Conservation (phyloP, 371 early-diverging fungal genomes). For the Actinomucor elegans region DNA sequence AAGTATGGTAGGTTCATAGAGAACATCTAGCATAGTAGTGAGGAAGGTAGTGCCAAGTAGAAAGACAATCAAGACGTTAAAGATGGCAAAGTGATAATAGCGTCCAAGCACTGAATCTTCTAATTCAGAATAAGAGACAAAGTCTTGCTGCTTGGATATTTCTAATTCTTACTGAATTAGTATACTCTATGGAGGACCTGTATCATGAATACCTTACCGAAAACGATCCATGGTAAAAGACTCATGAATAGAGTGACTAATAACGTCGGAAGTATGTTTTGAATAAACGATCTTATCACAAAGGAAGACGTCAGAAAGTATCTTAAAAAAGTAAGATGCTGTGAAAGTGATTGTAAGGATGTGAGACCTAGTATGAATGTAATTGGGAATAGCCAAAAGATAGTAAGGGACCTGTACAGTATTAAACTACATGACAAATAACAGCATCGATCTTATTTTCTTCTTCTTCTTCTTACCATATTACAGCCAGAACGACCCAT, state of each 20-base stretch:
- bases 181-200: too few relatives aligned
- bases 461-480: constrained; percentile 40
- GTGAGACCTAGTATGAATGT: constrained; percentile 71
- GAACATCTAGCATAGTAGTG: constrained; percentile 67
- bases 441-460: too few relatives aligned
- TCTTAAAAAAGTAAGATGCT: constrained; percentile 52
- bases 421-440: too few relatives aligned
- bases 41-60: constrained; percentile 79
- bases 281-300: constrained; percentile 52
- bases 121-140: constrained; percentile 59
- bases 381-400: constrained; percentile 72
- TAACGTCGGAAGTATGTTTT: constrained; percentile 64
- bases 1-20: constrained; percentile 63
- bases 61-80: constrained; percentile 88
- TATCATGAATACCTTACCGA: constrained; percentile 22
- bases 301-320: constrained; percentile 55
- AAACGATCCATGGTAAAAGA: constrained; percentile 55
- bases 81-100: constrained; percentile 87
- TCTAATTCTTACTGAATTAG: constrained; percentile 27
- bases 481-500: constrained; percentile 53
- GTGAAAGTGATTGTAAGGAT: constrained; percentile 68
- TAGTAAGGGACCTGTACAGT: constrained; percentile 58
- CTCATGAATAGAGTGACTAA: constrained; percentile 69
- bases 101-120: constrained; percentile 70
- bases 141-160: constrained; percentile 58